phyloP scores from a whole-genome alignment of 495 filamentous ascomycete species.

The Penicillium robsamsonii region DNA sequence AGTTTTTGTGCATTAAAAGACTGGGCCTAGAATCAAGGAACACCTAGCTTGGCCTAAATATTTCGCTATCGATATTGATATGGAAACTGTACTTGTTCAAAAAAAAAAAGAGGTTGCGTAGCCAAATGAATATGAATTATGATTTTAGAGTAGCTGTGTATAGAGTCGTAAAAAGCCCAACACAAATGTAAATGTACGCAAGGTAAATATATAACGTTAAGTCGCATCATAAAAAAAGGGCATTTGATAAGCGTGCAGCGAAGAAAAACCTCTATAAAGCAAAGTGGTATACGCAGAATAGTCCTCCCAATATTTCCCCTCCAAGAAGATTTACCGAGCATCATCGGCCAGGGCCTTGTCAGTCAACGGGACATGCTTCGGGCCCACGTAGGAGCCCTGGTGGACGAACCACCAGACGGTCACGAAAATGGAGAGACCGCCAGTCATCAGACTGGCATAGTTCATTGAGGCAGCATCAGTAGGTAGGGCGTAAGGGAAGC shows the following conservation, averaged over 20 bases:
- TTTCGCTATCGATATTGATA: background rate
- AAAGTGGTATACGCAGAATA: slow-evolving; percentile 19
- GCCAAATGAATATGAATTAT: slow-evolving; percentile 2
- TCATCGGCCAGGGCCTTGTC: slow-evolving; percentile 33
- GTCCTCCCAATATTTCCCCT: background rate
- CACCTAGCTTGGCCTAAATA: background rate
- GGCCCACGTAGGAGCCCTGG: slow-evolving; percentile 36
- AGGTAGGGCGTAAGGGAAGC: slow-evolving; percentile 66
- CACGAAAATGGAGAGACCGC: slow-evolving; percentile 53
- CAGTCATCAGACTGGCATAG: slow-evolving; percentile 66
- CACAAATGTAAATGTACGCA: slow-evolving; percentile 18
- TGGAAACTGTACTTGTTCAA: background rate
- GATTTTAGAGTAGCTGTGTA: slow-evolving; percentile 13
- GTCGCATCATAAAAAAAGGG: slow-evolving; percentile 12
- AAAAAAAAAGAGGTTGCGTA: background rate
- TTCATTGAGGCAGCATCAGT: slow-evolving; percentile 62
- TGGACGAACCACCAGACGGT: slow-evolving; percentile 42
- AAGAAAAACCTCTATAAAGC: slow-evolving; percentile 12
- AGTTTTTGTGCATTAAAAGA: background rate
- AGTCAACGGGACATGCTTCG: slow-evolving; percentile 38
- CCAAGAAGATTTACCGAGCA: slow-evolving; percentile 21
- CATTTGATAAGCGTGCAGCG: slow-evolving; percentile 12
- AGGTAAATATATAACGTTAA: slow-evolving; percentile 18
- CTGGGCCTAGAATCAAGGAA: background rate
- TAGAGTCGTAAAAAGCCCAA: slow-evolving; percentile 5